Percentiles rank a stretch among this genome's conserved stretches.
These are phyloP conservation scores for Populus hybrid DNA, from an alignment of 441 rosid genomes.

Conservation along the genomic window DNA sequence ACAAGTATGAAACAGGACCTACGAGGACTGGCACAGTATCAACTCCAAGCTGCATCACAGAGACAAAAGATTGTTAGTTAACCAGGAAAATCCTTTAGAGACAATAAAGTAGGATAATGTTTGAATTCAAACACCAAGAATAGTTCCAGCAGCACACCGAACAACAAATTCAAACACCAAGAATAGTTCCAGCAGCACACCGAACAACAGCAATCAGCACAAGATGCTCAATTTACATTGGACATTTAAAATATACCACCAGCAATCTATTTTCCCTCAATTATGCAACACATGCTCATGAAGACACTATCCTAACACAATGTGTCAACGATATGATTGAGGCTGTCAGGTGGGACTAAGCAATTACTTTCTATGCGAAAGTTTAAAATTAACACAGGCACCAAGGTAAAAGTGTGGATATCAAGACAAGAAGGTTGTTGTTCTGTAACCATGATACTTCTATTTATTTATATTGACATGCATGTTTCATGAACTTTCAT, in stretches of 20 bases:
- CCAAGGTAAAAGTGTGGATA: background rate
- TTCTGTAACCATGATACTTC: background rate
- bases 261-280: background rate
- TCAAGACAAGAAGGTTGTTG: constrained; percentile 4
- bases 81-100: background rate
- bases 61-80: background rate
- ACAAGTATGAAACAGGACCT: constrained; percentile 92
- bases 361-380: background rate
- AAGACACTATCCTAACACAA: background rate
- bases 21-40: constrained; percentile 81
- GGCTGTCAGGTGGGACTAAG: background rate
- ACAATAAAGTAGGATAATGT: background rate
- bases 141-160: too few species aligned
- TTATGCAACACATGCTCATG: background rate
- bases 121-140: background rate
- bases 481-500: background rate
- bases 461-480: background rate
- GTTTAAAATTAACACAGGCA: background rate
- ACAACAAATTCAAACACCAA: background rate
- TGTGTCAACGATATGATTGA: background rate
- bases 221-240: background rate
- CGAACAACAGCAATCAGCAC: background rate
- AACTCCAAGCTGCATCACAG: constrained; percentile 65
- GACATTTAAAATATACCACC: background rate
- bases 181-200: background rate